Evolutionary conservation across 768 basidiomycete species (phyloP).

Genomic region (Podaxis sp.): DNA sequence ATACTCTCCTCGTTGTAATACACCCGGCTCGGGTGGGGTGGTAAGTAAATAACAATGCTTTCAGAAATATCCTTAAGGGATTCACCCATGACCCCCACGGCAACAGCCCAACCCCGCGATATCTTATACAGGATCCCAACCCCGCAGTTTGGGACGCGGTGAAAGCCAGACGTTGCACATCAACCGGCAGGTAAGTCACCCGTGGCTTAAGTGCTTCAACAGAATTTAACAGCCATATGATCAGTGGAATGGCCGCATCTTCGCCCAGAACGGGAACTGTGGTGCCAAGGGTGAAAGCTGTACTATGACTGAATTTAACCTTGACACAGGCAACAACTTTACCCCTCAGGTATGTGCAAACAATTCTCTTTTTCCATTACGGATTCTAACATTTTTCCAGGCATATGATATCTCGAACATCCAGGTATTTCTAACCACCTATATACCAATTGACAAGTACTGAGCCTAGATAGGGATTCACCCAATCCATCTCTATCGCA

Average conservation of each 20-base stretch:
- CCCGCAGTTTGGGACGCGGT: constrained; percentile 25
- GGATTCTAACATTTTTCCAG: constrained; percentile 16
- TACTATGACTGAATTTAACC: constrained; percentile 37
- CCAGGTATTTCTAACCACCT: constrained; percentile 17
- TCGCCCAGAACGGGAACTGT: constrained; percentile 34
- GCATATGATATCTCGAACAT: constrained; percentile 45
- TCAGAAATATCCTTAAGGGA: not conserved
- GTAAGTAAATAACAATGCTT: constrained; percentile 17
- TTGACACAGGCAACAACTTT: constrained; percentile 30
- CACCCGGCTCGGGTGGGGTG: constrained; percentile 32
- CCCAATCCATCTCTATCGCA: constrained; percentile 32
- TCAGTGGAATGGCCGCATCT: constrained; percentile 42
- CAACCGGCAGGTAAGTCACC: constrained; percentile 24
- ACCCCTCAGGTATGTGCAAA: constrained; percentile 23
- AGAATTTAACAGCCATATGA: not conserved
- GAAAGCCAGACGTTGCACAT: constrained; percentile 27
- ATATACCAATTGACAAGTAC: not conserved
- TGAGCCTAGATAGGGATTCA: constrained; percentile 27
- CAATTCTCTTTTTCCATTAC: not conserved
- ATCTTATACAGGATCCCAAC: constrained; percentile 33
- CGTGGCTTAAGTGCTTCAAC: not conserved
- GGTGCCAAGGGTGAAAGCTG: constrained; percentile 37
- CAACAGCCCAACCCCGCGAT: constrained; percentile 29
- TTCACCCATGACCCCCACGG: not conserved
- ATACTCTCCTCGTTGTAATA: constrained; percentile 37